Evolutionary conservation across 139 green algal genomes (phyloP).

Genomic region (Penium margaritaceum): DNA sequence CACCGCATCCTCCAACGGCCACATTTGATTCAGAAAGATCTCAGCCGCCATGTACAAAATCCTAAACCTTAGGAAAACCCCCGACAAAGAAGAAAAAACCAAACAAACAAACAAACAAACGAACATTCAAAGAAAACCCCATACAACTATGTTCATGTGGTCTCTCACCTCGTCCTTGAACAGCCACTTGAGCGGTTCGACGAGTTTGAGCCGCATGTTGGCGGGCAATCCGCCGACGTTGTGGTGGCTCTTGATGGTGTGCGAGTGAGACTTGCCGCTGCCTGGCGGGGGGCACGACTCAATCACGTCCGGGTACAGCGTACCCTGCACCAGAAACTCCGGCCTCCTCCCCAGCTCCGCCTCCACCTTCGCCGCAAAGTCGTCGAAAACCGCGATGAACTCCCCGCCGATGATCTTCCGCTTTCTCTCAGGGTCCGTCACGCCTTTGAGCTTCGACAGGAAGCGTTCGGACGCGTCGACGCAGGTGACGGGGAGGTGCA

Average conservation of each 20-base stretch:
- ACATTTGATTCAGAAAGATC: no score
- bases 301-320: constrained; percentile 95
- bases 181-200: constrained; percentile 89
- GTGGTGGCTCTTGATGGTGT: constrained; percentile 99
- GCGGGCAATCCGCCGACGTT: constrained; percentile 97
- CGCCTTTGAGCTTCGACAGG: constrained; percentile 55
- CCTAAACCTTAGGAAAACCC: no score
- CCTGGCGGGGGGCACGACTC: constrained; percentile 89
- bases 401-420: constrained; percentile 85
- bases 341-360: neutral
- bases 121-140: neutral
- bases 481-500: constrained; percentile 88
- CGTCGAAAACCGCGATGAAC: constrained; percentile 87
- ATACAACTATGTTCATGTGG: neutral
- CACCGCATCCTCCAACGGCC: no score
- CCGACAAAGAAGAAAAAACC: no score
- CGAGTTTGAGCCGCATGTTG: constrained; percentile 87
- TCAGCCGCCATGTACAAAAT: no score
- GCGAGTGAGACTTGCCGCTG: constrained; percentile 83
- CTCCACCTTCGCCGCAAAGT: constrained; percentile 56
- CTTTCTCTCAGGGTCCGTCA: constrained; percentile 89
- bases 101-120: no score
- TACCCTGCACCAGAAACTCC: constrained; percentile 64
- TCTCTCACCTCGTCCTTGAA: constrained; percentile 83
- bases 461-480: constrained; percentile 59